A percentile compares a stretch with the other conserved stretches of the same genome.
These are phyloP conservation scores for Wolfiporia cocos DNA, from an alignment of 1,284 basidiomycete genomes.

Conservation along the genomic window DNA sequence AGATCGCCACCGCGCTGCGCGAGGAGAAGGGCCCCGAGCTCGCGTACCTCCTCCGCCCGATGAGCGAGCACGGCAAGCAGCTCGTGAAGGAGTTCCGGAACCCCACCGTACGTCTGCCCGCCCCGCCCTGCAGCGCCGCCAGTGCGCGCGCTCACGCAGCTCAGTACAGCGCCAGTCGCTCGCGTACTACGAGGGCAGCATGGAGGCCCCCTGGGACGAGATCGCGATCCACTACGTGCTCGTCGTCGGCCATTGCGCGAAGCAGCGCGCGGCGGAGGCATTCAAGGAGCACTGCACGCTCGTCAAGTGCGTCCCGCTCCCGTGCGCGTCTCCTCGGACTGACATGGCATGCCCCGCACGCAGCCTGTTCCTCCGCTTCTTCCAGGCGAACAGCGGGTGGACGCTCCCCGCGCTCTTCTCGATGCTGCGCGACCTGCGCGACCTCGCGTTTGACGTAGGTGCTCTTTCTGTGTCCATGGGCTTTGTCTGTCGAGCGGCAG, in stretches of 20 bases:
- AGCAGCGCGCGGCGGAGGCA: slow-evolving; percentile 58
- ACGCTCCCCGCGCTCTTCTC: slow-evolving; percentile 76
- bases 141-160: too few relatives aligned
- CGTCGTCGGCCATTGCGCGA: slow-evolving; percentile 62
- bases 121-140: neutral
- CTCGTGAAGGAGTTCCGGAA: slow-evolving; percentile 66
- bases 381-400: slow-evolving; percentile 77
- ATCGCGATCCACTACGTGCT: slow-evolving; percentile 76
- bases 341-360: neutral
- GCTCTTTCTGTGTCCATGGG: too few relatives aligned
- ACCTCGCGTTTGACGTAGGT: slow-evolving; percentile 70
- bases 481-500: too few relatives aligned
- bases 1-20: slow-evolving; percentile 54
- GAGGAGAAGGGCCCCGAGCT: slow-evolving; percentile 63
- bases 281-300: slow-evolving; percentile 60
- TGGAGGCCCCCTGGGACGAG: slow-evolving; percentile 75
- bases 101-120: slow-evolving; percentile 45
- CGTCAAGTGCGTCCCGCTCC: slow-evolving; percentile 16
- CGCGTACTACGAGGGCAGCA: slow-evolving; percentile 53
- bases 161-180: slow-evolving; percentile 39
- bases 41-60: slow-evolving; percentile 66
- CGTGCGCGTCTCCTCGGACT: neutral
- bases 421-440: slow-evolving; percentile 72
- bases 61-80: slow-evolving; percentile 67
- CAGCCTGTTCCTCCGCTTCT: slow-evolving; percentile 73